Evolutionary conservation across 192 early-diverging fungal genomes (phyloP).

Genomic region (Coemansia sp.): DNA sequence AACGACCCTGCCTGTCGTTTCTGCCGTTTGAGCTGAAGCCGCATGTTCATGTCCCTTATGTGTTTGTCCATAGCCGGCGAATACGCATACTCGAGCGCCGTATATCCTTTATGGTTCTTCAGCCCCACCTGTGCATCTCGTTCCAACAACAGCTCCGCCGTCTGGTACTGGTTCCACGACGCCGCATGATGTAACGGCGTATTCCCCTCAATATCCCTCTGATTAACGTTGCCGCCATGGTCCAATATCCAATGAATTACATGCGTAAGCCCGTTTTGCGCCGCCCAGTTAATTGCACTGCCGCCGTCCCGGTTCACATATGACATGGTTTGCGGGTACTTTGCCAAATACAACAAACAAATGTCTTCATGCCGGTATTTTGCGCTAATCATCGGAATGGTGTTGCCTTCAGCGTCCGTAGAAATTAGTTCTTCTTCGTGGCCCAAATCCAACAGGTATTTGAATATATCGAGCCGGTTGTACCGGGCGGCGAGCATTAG

Average conservation of each 20-base stretch:
- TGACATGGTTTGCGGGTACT: conserved; percentile 48
- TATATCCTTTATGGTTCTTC: conserved; percentile 53
- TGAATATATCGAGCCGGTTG: conserved; percentile 30
- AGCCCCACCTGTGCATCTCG: conserved; percentile 32
- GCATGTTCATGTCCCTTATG: conserved; percentile 21
- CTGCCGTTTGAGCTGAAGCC: conserved; percentile 36
- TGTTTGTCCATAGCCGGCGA: conserved; percentile 45
- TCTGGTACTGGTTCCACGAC: conserved; percentile 48
- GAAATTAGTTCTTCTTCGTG: conserved; percentile 43
- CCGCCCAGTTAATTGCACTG: conserved; percentile 46
- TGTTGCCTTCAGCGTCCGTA: conserved; percentile 40
- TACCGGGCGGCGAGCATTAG: conserved; percentile 52
- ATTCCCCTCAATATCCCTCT: conserved; percentile 51
- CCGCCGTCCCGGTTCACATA: conserved; percentile 44
- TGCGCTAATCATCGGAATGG: conserved; percentile 47
- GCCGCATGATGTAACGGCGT: conserved; percentile 49
- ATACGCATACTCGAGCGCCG: conserved; percentile 47
- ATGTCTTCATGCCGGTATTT: conserved; percentile 45
- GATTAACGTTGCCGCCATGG: conserved; percentile 49
- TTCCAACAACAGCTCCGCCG: conserved; percentile 32
- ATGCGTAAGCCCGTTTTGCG: conserved; percentile 44
- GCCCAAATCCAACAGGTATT: conserved; percentile 37
- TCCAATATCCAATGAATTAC: conserved; percentile 45
- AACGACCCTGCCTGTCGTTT: conserved; percentile 23
- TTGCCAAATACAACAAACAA: conserved; percentile 34